Evolutionary conservation across 1,284 basidiomycete genomes (phyloP).

Genomic region (Porodaedalea pini): DNA sequence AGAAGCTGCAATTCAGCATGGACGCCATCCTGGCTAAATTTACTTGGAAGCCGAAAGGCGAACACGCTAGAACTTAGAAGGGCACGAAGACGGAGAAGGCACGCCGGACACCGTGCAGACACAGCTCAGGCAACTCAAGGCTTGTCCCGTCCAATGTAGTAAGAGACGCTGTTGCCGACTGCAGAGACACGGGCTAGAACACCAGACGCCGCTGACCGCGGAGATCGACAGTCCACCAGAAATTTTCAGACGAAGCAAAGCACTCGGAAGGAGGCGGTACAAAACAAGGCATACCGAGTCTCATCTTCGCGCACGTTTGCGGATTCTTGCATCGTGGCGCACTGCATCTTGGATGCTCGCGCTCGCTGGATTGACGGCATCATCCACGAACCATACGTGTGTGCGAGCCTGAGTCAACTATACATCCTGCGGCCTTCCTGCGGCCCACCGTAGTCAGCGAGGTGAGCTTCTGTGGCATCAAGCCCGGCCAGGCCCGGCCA

Average conservation of each 20-base stretch:
- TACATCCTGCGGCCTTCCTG: constrained; percentile 1
- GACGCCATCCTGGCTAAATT: too few relatives aligned
- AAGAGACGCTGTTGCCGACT: background rate
- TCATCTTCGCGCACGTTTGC: background rate
- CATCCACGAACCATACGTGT: background rate
- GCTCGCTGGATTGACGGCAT: background rate
- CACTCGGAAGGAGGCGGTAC: background rate
- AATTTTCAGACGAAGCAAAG: background rate
- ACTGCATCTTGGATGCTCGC: background rate
- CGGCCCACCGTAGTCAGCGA: constrained; percentile 1
- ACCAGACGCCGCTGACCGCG: background rate
- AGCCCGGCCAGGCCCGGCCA: background rate
- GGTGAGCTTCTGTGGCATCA: background rate
- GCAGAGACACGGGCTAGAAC: background rate
- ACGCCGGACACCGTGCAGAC: too few relatives aligned
- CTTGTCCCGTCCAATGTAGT: background rate
- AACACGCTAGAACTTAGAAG: background rate
- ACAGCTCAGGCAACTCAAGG: background rate
- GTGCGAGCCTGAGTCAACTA: constrained; percentile 1
- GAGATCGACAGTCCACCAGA: background rate
- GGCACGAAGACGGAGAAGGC: background rate
- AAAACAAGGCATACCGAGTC: background rate
- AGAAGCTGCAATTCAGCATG: background rate
- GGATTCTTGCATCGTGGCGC: background rate
- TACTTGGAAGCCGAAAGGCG: too few relatives aligned